Evolutionary conservation across 192 early-diverging fungal species (phyloP).

Genomic region (Funneliformis mosseae): DNA sequence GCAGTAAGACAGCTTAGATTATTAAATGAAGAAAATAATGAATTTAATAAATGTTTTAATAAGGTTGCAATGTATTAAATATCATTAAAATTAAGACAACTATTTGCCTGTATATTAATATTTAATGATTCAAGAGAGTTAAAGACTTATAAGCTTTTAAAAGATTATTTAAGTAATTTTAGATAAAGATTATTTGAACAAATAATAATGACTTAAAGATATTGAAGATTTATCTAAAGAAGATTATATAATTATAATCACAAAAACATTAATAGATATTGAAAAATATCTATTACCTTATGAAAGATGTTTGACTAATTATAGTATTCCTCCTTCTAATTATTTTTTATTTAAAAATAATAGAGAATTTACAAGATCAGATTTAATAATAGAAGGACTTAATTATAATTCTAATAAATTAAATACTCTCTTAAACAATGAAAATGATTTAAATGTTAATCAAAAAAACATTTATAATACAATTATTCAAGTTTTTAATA

Average conservation of each 20-base stretch:
- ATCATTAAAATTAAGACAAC: conserved; percentile 3
- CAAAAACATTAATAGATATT: not conserved
- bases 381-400: not conserved
- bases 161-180: not conserved
- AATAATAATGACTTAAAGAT: too few species aligned
- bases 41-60: conserved; percentile 15
- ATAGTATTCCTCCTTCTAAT: not conserved
- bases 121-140: not conserved
- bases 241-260: not conserved
- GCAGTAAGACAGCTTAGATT: conserved; percentile 20
- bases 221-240: not conserved
- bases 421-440: not conserved
- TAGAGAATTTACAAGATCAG: not conserved
- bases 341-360: not conserved
- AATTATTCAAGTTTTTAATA: not conserved
- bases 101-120: conserved; percentile 34
- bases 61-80: not conserved
- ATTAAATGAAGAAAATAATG: conserved; percentile 30
- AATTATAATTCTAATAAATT: not conserved
- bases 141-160: not conserved
- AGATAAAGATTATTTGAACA: conserved; percentile 22
- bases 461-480: conserved; percentile 12
- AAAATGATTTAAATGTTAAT: not conserved
- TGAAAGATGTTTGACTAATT: not conserved
- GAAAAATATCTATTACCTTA: not conserved